A percentile compares a stretch with the other conserved stretches of the same genome.
Evolutionary conservation across 495 filamentous ascomycete species (phyloP).

Genomic region (Tuber aestivum): DNA sequence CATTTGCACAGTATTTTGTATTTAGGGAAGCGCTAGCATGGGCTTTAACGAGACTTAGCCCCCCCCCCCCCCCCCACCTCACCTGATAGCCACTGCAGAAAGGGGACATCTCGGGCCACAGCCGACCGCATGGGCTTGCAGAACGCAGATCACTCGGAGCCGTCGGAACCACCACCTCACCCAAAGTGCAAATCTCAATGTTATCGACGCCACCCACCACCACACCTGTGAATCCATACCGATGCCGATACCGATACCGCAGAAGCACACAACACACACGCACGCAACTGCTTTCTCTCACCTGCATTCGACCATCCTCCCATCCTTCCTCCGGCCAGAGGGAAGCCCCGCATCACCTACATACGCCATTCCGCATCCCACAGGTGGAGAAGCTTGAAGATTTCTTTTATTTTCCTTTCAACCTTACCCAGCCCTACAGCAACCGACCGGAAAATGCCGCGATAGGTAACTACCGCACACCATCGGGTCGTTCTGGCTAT

Average conservation of each 20-base stretch:
- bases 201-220: neutral
- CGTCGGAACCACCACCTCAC: neutral
- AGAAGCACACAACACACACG: neutral
- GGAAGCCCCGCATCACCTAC: constrained; percentile 1
- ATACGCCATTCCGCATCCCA: neutral
- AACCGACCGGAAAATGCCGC: neutral
- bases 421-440: neutral
- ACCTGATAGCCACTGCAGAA: neutral
- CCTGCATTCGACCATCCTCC: neutral
- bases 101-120: neutral
- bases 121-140: neutral
- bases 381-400: neutral
- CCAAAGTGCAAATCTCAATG: neutral
- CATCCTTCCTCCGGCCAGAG: constrained; percentile 1
- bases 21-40: neutral
- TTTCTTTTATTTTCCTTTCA: neutral
- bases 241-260: neutral
- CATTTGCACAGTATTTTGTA: neutral
- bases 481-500: neutral
- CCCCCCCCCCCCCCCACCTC: neutral
- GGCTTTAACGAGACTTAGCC: neutral
- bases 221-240: neutral
- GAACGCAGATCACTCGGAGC: neutral
- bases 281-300: neutral
- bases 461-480: neutral